Percentiles rank a stretch among this genome's conserved stretches.
Evolutionary conservation across 345 rosid species (phyloP).

Genomic region (Hibiscus trionum): DNA sequence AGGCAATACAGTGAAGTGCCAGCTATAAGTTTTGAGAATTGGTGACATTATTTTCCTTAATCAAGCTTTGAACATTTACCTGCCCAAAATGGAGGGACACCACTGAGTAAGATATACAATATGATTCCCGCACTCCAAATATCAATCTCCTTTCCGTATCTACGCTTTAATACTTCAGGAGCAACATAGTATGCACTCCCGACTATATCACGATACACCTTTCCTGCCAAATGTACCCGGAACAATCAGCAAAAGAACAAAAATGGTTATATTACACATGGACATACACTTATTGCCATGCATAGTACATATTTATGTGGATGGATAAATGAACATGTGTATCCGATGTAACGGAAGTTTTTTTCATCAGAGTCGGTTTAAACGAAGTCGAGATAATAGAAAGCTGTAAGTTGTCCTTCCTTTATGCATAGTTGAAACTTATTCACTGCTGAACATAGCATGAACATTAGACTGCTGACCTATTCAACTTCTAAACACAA

Average conservation of each 20-base stretch:
- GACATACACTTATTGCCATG: neutral
- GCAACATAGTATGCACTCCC: slow-evolving; percentile 93
- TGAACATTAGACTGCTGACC: neutral
- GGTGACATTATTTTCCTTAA: neutral
- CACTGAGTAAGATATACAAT: slow-evolving; percentile 75
- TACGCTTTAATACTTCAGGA: slow-evolving; percentile 87
- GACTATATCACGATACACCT: slow-evolving; percentile 59
- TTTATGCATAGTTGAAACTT: neutral
- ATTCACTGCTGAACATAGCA: neutral
- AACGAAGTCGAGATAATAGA: neutral
- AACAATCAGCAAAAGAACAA: neutral
- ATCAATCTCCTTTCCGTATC: slow-evolving; percentile 78
- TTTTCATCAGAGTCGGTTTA: neutral
- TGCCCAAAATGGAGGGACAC: slow-evolving; percentile 97
- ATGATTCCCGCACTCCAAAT: slow-evolving; percentile 92
- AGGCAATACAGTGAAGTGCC: neutral
- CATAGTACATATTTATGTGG: neutral
- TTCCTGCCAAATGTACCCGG: slow-evolving; percentile 35
- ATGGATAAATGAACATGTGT: neutral
- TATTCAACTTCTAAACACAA: neutral
- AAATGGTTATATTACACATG: neutral
- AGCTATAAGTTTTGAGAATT: neutral
- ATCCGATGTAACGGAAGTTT: neutral
- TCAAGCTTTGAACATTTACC: slow-evolving; percentile 32
- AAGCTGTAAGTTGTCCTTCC: neutral